phyloP scores from a whole-genome alignment of 2,329 filamentous ascomycete genomes.

The Fusarium circinatum region DNA sequence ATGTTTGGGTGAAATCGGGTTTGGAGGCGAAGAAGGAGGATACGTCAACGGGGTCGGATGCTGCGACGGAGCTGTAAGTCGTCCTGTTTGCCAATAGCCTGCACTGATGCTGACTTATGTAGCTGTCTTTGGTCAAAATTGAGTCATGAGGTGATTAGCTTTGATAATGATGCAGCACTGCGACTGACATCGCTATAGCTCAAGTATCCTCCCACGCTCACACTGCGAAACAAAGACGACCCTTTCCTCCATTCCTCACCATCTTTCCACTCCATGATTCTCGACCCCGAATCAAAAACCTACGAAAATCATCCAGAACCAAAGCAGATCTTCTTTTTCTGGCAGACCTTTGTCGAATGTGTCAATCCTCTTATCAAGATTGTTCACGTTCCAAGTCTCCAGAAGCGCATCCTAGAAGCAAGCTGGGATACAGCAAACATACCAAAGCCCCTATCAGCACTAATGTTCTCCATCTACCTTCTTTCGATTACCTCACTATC shows the following conservation, averaged over 20 bases:
- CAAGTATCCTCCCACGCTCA: conserved; percentile 38
- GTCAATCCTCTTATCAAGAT: conserved; percentile 49
- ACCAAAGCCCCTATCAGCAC: conserved; percentile 34
- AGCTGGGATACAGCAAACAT: conserved; percentile 37
- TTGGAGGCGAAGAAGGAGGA: conserved; percentile 5
- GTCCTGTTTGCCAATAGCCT: rapidly evolving
- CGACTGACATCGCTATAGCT: conserved; percentile 27
- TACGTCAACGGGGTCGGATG: not conserved
- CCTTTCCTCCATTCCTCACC: conserved; percentile 17
- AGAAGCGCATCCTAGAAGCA: conserved; percentile 46
- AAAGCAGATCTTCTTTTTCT: conserved; percentile 43
- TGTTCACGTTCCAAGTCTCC: conserved; percentile 47
- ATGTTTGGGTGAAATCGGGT: conserved; percentile 41
- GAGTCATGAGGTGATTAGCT: conserved; percentile 17
- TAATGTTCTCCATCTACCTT: conserved; percentile 45
- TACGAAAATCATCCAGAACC: conserved; percentile 45
- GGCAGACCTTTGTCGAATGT: conserved; percentile 48
- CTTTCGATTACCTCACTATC: conserved; percentile 41
- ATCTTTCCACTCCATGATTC: conserved; percentile 9
- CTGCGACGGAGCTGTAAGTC: conserved; percentile 9
- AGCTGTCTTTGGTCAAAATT: conserved; percentile 40
- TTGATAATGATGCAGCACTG: rapidly evolving
- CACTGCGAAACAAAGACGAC: conserved; percentile 37
- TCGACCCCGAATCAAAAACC: not conserved
- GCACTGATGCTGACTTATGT: rapidly evolving